A percentile compares a stretch with the other conserved stretches of the same genome.
Evolutionary conservation across 2,329 filamentous ascomycete species (phyloP).

Genomic region (Tetracladium maxilliforme): DNA sequence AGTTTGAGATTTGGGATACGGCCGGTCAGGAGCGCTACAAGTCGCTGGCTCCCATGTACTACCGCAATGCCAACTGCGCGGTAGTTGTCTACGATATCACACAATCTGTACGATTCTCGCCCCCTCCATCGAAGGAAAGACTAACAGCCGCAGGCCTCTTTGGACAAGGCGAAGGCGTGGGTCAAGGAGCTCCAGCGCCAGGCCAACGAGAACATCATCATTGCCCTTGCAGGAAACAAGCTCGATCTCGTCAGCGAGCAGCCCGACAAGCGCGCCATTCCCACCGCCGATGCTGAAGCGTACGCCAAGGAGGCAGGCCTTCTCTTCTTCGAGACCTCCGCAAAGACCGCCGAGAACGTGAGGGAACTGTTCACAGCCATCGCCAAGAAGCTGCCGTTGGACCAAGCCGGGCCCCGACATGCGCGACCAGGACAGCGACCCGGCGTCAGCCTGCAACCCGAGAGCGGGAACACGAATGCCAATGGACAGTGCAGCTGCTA

Average conservation of each 20-base stretch:
- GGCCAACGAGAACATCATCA: constrained; percentile 99
- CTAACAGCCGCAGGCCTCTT: constrained; percentile 53
- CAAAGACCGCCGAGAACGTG: constrained; percentile 95
- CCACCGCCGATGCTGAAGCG: constrained; percentile 79
- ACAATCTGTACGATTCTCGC: constrained; percentile 61
- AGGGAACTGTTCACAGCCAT: constrained; percentile 93
- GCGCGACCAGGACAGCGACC: constrained; percentile 50
- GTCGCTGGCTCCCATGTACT: constrained; percentile 98
- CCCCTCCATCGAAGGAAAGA: constrained; percentile 2
- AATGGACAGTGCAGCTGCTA: constrained; percentile 43
- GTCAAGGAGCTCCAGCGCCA: constrained; percentile 97
- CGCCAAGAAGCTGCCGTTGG: constrained; percentile 91
- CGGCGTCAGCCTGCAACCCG: constrained; percentile 38
- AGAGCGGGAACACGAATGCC: constrained; percentile 41
- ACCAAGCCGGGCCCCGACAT: constrained; percentile 87
- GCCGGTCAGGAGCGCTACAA: constrained; percentile 98
- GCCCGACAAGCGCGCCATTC: constrained; percentile 88
- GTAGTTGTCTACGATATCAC: constrained; percentile 99
- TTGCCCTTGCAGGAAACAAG: constrained; percentile 95
- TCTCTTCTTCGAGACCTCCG: constrained; percentile 96
- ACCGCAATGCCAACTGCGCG: constrained; percentile 97
- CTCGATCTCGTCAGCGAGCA: constrained; percentile 88
- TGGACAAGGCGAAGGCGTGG: constrained; percentile 99
- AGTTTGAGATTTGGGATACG: constrained; percentile 99
- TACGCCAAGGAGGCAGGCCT: constrained; percentile 89